Evolutionary conservation across 2,329 filamentous ascomycete genomes (phyloP), one percentile per base, ranked within the genome.

Genomic region (Alternaria ventricosa): DNA sequence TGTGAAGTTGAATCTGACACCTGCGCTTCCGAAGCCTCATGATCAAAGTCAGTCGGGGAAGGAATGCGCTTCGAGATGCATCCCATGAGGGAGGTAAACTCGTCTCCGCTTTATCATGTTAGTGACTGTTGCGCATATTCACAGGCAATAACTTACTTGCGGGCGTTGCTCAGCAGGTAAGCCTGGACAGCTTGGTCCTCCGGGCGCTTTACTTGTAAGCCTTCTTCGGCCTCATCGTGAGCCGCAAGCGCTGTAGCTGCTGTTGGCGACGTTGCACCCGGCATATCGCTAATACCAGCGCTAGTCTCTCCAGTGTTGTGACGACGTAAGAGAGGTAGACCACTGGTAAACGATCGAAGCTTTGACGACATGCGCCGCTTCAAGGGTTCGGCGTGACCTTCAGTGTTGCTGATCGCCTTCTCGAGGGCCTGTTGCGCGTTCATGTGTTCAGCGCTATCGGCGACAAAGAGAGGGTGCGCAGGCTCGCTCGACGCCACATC

Each of bases 301-400:
- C 49, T 66, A 10, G 58, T 61, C 8, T 72, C 71, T 55, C 64
- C 68, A 2, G 68, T 72, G 9, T 65, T 61, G n/a, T 65, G 60
- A 12, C 74, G 71, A 10, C 69, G 72, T 27, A 73, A 41, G 30
- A 70, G 69, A 15, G 71, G 63, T 22, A 75, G 46, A 12, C 71
- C 61, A 15, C 56, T 67, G 4, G 69, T 69, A 23, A 75, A 67
- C 2, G 68, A 55, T 10, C 71, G 69, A 43, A 73, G 41, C 9
- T 66, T 65, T 23, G 44, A 50, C 22, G 72, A 75, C 15, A 66
- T 47, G 12, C 68, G 68, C n/a, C 71, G 67, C 41, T 64, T 68
- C 12, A 60, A 47, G 1, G 55, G 44, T 9, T 70, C 41, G 13
- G 54, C 7, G 4, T 27, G 55, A 25, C 23, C 51, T 30, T 53